Percentiles rank a stretch among this genome's conserved stretches.
phyloP scores from a whole-genome alignment of 2,329 filamentous ascomycete genomes.

The Paecilomyces variotii region DNA sequence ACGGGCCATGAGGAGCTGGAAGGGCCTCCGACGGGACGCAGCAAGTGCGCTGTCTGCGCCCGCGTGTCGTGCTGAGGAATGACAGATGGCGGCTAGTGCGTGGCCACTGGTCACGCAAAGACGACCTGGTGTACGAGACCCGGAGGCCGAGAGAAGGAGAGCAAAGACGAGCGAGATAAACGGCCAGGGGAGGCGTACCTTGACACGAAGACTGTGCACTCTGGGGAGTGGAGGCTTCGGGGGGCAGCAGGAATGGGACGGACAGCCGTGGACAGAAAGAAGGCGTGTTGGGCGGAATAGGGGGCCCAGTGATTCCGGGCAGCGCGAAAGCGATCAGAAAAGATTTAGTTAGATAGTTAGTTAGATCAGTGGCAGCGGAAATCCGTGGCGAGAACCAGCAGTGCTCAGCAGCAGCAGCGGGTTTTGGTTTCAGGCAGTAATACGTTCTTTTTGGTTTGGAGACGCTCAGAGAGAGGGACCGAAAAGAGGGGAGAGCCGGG shows the following conservation, averaged over 20 bases:
- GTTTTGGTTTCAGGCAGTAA: neutral
- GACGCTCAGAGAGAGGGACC: neutral
- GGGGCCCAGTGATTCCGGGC: slow-evolving; percentile 1
- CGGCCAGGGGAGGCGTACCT: slow-evolving; percentile 14
- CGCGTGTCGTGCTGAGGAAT: slow-evolving; percentile 16
- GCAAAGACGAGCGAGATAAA: slow-evolving; percentile 10
- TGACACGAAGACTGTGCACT: slow-evolving; percentile 12
- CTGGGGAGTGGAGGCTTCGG: slow-evolving; percentile 20
- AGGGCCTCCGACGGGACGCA: neutral
- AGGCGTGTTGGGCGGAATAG: neutral
- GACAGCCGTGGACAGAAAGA: slow-evolving; percentile 13
- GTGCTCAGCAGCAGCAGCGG: neutral
- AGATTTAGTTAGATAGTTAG: neutral
- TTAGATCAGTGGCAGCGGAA: neutral
- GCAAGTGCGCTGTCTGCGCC: slow-evolving; percentile 3
- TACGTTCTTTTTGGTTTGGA: neutral
- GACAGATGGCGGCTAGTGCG: slow-evolving; percentile 15
- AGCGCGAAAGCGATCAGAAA: slow-evolving; percentile 8
- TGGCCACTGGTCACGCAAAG: slow-evolving; percentile 17
- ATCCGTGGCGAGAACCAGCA: neutral
- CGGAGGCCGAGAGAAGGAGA: slow-evolving; percentile 4
- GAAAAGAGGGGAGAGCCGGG: neutral
- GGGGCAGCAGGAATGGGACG: slow-evolving; percentile 14
- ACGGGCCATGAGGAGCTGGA: neutral
- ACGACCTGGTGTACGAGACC: slow-evolving; percentile 3